These are phyloP conservation scores for Saccharomycopsis crataegensis DNA, from an alignment of 1,139 yeast genomes.

Conservation along the genomic window DNA sequence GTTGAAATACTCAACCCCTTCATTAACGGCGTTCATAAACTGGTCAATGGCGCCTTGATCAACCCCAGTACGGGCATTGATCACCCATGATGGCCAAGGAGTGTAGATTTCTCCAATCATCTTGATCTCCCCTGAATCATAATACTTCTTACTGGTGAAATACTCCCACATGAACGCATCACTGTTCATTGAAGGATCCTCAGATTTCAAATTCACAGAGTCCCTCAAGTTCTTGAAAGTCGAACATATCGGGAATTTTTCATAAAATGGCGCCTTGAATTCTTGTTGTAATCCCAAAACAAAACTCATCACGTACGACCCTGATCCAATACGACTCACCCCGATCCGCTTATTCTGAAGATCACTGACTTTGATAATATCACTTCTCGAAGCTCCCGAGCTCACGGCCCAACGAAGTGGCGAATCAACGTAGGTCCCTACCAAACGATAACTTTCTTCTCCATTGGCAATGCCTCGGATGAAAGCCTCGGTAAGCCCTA, in stretches of 20 bases:
- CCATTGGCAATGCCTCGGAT: conserved; percentile 77
- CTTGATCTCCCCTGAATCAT: conserved; percentile 72
- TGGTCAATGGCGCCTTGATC: conserved; percentile 26
- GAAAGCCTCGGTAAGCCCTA: conserved; percentile 89
- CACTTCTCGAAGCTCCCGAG: conserved; percentile 48
- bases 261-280: conserved; percentile 41
- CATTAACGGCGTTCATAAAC: conserved; percentile 48
- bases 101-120: conserved; percentile 83
- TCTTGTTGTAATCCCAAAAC: conserved; percentile 62
- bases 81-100: conserved; percentile 96
- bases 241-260: conserved; percentile 49
- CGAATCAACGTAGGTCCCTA: conserved; percentile 78
- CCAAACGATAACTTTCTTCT: conserved; percentile 50
- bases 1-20: conserved; percentile 63
- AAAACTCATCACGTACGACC: conserved; percentile 85
- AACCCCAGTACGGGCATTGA: conserved; percentile 35
- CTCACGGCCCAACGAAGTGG: conserved; percentile 90
- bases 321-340: conserved; percentile 85
- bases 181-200: conserved; percentile 25
- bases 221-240: conserved; percentile 72
- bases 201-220: conserved; percentile 52
- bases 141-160: conserved; percentile 80
- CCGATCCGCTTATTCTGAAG: conserved; percentile 53
- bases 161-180: conserved; percentile 97
- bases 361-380: conserved; percentile 42